These are phyloP conservation scores for Lathyrus sativus DNA, from an alignment of 306 rosid species.

Conservation along the genomic window DNA sequence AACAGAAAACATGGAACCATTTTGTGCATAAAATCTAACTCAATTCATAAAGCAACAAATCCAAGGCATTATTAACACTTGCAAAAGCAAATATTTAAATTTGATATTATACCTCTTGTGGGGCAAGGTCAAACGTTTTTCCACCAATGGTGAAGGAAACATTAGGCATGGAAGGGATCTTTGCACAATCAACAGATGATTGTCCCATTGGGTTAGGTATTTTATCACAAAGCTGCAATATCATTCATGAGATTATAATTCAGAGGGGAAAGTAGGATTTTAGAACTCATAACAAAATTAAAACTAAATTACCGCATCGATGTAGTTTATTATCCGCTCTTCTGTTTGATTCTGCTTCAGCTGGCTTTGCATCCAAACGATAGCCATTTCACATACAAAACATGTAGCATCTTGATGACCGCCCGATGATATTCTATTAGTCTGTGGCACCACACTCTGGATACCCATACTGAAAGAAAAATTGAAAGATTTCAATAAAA, in stretches of 20 bases:
- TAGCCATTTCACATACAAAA: constrained; percentile 89
- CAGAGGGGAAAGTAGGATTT: constrained; percentile 32
- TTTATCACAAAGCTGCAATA: constrained; percentile 77
- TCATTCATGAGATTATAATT: constrained; percentile 36
- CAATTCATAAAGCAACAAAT: background rate
- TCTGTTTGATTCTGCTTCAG: constrained; percentile 70
- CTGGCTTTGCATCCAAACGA: constrained; percentile 80
- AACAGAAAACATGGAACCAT: constrained; percentile 20
- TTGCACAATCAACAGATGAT: constrained; percentile 71
- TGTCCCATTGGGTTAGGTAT: constrained; percentile 67
- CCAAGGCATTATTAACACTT: background rate
- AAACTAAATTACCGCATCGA: constrained; percentile 54
- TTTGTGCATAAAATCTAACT: background rate
- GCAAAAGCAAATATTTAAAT: constrained; percentile 26
- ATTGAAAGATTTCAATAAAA: constrained; percentile 30
- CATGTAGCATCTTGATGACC: constrained; percentile 58
- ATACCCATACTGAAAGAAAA: constrained; percentile 67
- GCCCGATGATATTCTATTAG: constrained; percentile 47
- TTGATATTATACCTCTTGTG: constrained; percentile 64
- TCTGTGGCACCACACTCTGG: constrained; percentile 70
- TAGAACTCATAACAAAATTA: background rate
- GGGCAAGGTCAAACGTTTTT: constrained; percentile 56
- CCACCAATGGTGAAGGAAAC: constrained; percentile 86
- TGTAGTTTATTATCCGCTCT: constrained; percentile 57
- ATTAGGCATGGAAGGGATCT: constrained; percentile 66